Base-by-base conservation (phyloP, 345 rosid genomes). In the Murraya koenigii region DNA sequence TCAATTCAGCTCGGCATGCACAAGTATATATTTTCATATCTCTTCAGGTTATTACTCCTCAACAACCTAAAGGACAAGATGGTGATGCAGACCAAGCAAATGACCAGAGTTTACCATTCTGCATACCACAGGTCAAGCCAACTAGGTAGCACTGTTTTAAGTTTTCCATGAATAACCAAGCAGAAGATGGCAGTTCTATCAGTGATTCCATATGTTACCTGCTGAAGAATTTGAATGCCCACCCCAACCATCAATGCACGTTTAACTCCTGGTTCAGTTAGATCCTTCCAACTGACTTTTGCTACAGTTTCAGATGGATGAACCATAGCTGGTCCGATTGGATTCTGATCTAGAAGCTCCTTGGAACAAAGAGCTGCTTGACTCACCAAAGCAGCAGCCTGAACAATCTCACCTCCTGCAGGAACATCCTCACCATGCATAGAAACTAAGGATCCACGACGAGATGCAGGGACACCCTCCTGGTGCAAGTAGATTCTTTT, bases 141-240 rank as follows among this genome's bases (percentile, higher is more conserved):
- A 14, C 14, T 14, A 32, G 22, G 59, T 1, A n/a, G 22, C 44
- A 75, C 20, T 70, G 4, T 23, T 39, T 71, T 28, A n/a, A 9
- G 52, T 41, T 62, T 66, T 32, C 19, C 11, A 30, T 61, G 23
- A 65, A 66, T 52, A 35, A 17, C 10, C 35, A 58, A 54, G 64
- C 61, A 75, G 47, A 61, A 74, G 77, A 60, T 73, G 76, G 19
- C 17, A 73, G 56, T 41, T 74, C 55, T 61, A n/a, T 55, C 7
- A 28, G 8, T 52, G 28, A 66, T 30, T 28, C 35, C 19, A 17
- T 22, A 41, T 20, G 13, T 82, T 89, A 96, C 98, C 99, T 94
- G 99, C 87, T 96, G 99, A 85, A 96, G 98, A 79, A 96, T 84
- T 81, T 96, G 98, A 81, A 96, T 79, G 10, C 98, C 97, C 4